A percentile compares a stretch with the other conserved stretches of the same genome.
phyloP scores from a whole-genome alignment of 176 grass and related monocot species.

The Eragrostis nindensis region DNA sequence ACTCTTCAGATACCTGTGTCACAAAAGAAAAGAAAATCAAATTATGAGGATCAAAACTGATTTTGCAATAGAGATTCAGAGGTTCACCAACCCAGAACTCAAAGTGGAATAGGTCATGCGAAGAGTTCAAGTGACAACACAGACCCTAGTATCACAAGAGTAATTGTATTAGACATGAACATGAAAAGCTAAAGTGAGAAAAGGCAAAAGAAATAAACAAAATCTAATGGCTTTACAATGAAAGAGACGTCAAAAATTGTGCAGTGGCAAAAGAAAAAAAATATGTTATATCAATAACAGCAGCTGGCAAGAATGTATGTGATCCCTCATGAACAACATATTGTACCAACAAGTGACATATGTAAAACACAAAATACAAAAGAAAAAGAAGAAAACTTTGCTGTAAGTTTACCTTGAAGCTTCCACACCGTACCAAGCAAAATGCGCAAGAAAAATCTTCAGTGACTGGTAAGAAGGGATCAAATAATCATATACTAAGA shows the following conservation, averaged over 20 bases:
- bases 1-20: conserved; percentile 83
- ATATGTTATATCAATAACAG: conserved; percentile 18
- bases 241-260: conserved; percentile 3
- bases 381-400: conserved; percentile 32
- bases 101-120: conserved; percentile 94
- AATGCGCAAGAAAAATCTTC: conserved; percentile 98
- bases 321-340: conserved; percentile 13
- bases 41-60: conserved; percentile 14
- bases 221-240: background rate
- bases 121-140: conserved; percentile 82
- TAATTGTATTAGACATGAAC: conserved; percentile 36
- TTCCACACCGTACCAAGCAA: conserved; percentile 86
- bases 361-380: conserved; percentile 16
- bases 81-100: conserved; percentile 97
- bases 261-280: background rate
- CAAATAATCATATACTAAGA: conserved; percentile 32
- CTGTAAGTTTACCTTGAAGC: conserved; percentile 77
- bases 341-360: conserved; percentile 3
- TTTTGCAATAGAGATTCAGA: conserved; percentile 46
- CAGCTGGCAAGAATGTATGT: conserved; percentile 22
- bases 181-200: background rate
- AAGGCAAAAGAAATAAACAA: background rate
- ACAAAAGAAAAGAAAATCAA: conserved; percentile 32
- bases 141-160: conserved; percentile 67
- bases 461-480: conserved; percentile 70